Conservation (phyloP, 345 rosid species). For the Draba incana region DNA sequence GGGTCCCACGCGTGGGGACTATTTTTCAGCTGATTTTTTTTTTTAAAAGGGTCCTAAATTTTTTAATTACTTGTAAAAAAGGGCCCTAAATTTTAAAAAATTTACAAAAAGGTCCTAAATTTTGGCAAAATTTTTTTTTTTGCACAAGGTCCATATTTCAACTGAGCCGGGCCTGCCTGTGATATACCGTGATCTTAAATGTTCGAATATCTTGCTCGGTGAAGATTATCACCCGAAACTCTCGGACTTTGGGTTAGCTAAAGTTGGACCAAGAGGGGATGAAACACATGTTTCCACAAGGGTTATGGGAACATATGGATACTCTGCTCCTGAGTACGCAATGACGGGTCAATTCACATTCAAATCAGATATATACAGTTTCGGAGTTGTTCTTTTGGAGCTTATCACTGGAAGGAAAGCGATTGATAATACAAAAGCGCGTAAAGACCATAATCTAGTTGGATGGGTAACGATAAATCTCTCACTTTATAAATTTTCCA, state of each 20-base stretch:
- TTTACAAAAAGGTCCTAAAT: too few species aligned
- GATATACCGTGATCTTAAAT: conserved; percentile 83
- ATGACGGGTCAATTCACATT: conserved; percentile 80
- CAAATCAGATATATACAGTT: conserved; percentile 86
- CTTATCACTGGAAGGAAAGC: conserved; percentile 85
- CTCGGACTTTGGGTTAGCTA: conserved; percentile 81
- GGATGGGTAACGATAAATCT: conserved; percentile 64
- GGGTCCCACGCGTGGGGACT: too few species aligned
- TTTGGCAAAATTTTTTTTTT: too few species aligned
- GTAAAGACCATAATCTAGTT: conserved; percentile 63
- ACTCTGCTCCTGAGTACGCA: conserved; percentile 57
- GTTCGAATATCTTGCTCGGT: conserved; percentile 75
- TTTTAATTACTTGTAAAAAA: too few species aligned
- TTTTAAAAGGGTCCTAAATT: too few species aligned
- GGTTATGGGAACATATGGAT: conserved; percentile 94
- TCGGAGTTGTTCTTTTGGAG: conserved; percentile 85
- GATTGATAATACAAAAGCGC: conserved; percentile 50
- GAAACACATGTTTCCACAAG: conserved; percentile 89
- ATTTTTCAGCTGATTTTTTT: too few species aligned
- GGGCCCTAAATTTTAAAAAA: too few species aligned
- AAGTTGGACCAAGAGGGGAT: conserved; percentile 87
- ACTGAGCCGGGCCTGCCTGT: too few species aligned
- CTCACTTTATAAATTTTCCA: neutral
- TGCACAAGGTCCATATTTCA: too few species aligned
- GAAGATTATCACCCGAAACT: conserved; percentile 51